Base-by-base conservation (phyloP, 1,139 yeast species). In the Blastobotrys indianensis region DNA sequence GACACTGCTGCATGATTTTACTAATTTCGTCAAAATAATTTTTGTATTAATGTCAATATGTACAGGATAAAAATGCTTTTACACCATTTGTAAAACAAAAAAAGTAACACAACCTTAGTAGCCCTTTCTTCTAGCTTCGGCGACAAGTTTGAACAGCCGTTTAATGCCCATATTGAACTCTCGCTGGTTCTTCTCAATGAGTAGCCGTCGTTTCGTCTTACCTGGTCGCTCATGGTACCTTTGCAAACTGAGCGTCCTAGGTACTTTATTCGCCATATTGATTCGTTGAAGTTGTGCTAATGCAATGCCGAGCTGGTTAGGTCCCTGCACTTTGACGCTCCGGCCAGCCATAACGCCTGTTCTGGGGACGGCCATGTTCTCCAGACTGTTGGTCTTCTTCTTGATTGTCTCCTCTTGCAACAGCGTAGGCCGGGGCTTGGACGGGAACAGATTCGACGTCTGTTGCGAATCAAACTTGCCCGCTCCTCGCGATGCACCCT, bases 261-360 rank as follows among this genome's bases (percentile, higher is more conserved):
- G 54, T 37, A 65, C 57, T 28, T 54, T 52, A 54, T 64, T 62
- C 40, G 57, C 50, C 20, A 48, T 47, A 56, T 65, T 65, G 40
- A 60, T 46, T 32, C 49, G 48, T 47, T 59, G 55, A 36, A 65
- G 52, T 42, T 54, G 54, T n/a, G 61, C 46, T 20, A 64, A 46
- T 4, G 65, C 64, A 11, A 48, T 47, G 16, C 52, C 53, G 37
- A 65, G 53, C 16, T 55, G 55, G 17, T 42, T 37, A 6, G 54
- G 48, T 34, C 54, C 54, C 32, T 51, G 54, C 7, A 62, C 65
- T 1, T 54, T 45, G 23, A 61, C 61, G 11, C 59, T 51, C 31
- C 69, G 60, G 35, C 68, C 67, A 13, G 64, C 69, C 39, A 54
- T 51, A 29, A 53, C 54, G n/a, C 69, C 69, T 2, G 66, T 62